Base-by-base conservation (phyloP, 2,329 filamentous ascomycete genomes). In the Ilyonectria robusta region DNA sequence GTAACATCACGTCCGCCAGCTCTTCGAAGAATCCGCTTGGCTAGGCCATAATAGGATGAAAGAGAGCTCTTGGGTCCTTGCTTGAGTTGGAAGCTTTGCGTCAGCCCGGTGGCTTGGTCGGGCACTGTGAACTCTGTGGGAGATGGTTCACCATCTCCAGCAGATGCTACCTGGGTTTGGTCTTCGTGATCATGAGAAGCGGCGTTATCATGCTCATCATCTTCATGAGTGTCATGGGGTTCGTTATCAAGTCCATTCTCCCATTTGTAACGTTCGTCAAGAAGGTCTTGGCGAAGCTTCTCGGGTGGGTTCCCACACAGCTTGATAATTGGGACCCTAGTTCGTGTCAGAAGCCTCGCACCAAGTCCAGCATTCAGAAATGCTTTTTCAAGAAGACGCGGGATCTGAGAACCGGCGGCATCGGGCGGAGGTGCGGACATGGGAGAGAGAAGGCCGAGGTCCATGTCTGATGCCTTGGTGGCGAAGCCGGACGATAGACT, bases 381-480 rank as follows among this genome's bases (percentile, higher is more conserved):
- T 3, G 88, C 89, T 77, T 91, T 93, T 76, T 97, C 94, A 2
- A 97, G 80, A 7, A 95, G 77, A 26, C 93, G 88, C 2, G 94
- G 94, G 62, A 96, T 90, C 1, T 87, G 84, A 6, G 89, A 91
- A 35, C 86, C 86, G 17, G 85, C 78, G 15, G 84, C 83, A 67
- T 89, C 86, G 3, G 86, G 84, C 58, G 87, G 83, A 50, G 86
- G 81, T 21, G 80, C 77, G 2, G 92, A 91, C 55, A 86, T 81
- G 4, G 88, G 88, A 1, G 93, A 92, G 6, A 96, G 83, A 37
- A 97, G 87, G 9, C 92, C 93, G 33, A 97, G 87, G 79, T 98
- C 95, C 92, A 97, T 94, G 75, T 97, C 94, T 1, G 94, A 95
- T n/a, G 90, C 89, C 74, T 93, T 93, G 11, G 93, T 94, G 4